These are phyloP conservation scores for Xylaria sp. DNA, from an alignment of 495 filamentous ascomycete species.

Conservation along the genomic window DNA sequence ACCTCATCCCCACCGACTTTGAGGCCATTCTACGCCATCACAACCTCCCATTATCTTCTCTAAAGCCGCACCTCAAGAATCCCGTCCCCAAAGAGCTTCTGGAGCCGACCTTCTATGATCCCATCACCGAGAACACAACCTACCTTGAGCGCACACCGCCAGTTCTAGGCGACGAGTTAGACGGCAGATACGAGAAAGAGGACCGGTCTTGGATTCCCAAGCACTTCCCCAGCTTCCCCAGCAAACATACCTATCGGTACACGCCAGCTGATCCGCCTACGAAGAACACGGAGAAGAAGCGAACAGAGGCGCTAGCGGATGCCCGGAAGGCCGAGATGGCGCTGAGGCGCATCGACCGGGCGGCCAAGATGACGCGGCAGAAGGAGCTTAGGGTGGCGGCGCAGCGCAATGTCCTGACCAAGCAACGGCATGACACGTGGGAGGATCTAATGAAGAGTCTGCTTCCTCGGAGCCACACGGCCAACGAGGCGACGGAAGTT, in stretches of 20 bases:
- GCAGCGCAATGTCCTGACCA: constrained; percentile 41
- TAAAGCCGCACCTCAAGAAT: constrained; percentile 51
- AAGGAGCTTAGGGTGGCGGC: constrained; percentile 54
- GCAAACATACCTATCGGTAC: constrained; percentile 55
- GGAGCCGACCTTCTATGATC: constrained; percentile 39
- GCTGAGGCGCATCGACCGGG: constrained; percentile 51
- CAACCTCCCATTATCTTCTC: constrained; percentile 44
- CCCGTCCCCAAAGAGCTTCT: constrained; percentile 45
- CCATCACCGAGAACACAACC: constrained; percentile 36
- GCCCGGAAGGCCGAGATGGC: constrained; percentile 56
- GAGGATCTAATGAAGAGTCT: constrained; percentile 51
- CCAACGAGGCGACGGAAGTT: constrained; percentile 60
- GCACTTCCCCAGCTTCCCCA: constrained; percentile 53
- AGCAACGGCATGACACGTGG: constrained; percentile 50
- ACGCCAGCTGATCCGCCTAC: constrained; percentile 44
- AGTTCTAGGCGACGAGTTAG: constrained; percentile 48
- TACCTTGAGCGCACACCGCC: constrained; percentile 44
- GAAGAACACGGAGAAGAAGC: constrained; percentile 49
- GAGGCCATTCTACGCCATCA: constrained; percentile 44
- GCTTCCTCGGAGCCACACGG: constrained; percentile 35
- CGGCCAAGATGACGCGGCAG: constrained; percentile 55
- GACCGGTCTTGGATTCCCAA: constrained; percentile 50
- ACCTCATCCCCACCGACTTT: constrained; percentile 49
- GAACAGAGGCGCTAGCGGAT: constrained; percentile 51
- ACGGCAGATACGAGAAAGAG: constrained; percentile 51